Base-by-base conservation (phyloP, 768 basidiomycete genomes). In the Hericium erinaceus region DNA sequence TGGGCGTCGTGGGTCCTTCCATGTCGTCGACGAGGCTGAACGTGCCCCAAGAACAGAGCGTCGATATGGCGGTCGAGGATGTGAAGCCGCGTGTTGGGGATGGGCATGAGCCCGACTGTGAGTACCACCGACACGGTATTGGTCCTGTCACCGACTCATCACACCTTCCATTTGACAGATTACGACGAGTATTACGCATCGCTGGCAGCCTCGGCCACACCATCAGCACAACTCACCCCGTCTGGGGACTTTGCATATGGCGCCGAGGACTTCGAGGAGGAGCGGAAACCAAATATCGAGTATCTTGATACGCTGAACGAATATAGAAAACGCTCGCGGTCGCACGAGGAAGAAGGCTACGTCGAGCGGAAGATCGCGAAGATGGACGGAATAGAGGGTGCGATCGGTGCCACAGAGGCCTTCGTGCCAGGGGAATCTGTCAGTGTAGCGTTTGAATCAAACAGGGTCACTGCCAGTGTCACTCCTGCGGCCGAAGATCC, bases 171-270 rank as follows among this genome's bases (percentile, higher is more conserved):
- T 26, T 26, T 26, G 26, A 22, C 61, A 91, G 89, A 86, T 65
- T 91, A 84, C 64, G 89, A 90, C 58, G 85, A 85, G 57, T 92
- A 92, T 62, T 92, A 92, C 61, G 89, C 90, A 22, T 84, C 83
- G 12, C 72, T 92, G 44, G 85, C 83, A 10, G 85, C 83, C 1
- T 85, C 84, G 0, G 75, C 75, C 13, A 75, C 75, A 9, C 78
- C 81, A 3, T 83, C 87, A 10, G 71, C 79, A 1, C 77, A 78
- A 58, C 78, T 80, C 2, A 88, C 89, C 6, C 86, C 87, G 0
- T 58, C 61, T 44, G 61, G 60, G 37, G 79, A 82, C 1, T 76
- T 77, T 18, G 67, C 76, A 7, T 79, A 77, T 52, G 68, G 72
- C 51, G 71, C 75, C 48, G 78, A 77, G 26, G 84, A 84, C 41